Base-by-base conservation (phyloP, 1,284 basidiomycete genomes). In the Takashimella tepidaria region DNA sequence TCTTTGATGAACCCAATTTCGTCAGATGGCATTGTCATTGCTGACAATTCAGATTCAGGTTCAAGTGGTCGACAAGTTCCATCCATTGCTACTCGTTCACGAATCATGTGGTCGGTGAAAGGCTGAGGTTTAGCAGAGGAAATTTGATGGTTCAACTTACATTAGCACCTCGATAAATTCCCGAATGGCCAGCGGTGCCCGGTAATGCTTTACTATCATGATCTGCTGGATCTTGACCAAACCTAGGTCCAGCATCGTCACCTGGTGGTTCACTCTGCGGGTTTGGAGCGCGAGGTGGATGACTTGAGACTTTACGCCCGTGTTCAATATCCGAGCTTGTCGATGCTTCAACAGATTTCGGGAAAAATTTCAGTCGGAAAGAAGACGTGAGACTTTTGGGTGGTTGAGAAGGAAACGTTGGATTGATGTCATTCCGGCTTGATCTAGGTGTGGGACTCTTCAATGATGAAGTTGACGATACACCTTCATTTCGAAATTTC, bases 21-120 rank as follows among this genome's bases (percentile, higher is more conserved):
- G 21, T 87, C 83, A 0, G 78, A 70, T 0, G 82, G 80, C 43
- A 93, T 73, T 6, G 78, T 79, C 42, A 95, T 77, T 0, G 84
- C 87, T 5, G 77, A 73, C 0, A 98, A 78, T 45, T 87, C 81
- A 1, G 79, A 71, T 55, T 82, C 80, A 0, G 84, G 79, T 67
- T 97, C 92, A 59, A 98, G 79, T 0, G 86, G 81, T 10, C 92
- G 83, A 16, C 90, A 79, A 5, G 83, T 74, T 5, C 95, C 95
- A 21, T 80, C 79, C 3, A 86, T 84, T 19, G 86, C 84, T 20
- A 98, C 84, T 11, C 95, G 83, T 73, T 98, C 92, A 27, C 93
- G 83, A 56, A 98, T 89, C 82, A 88, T 87, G 50, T 79, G 76
- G 53, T 78, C 76, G 50, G 67, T 64, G 57, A 71, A 75, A 1